phyloP scores from a whole-genome alignment of 345 rosid species.

The Hibiscus trionum region DNA sequence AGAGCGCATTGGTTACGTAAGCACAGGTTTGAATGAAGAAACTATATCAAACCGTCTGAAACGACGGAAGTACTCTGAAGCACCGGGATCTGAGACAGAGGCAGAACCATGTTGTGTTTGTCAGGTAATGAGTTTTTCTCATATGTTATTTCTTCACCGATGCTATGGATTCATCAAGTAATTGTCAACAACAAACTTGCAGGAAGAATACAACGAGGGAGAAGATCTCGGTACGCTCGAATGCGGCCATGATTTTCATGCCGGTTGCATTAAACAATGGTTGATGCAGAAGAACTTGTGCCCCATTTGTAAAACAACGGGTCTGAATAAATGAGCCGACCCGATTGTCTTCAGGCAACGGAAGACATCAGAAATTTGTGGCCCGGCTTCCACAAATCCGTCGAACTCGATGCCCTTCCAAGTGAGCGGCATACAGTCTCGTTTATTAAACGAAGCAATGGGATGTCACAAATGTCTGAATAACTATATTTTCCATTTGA shows the following conservation, averaged over 20 bases:
- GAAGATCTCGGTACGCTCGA: conserved; percentile 60
- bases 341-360: not conserved
- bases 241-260: conserved; percentile 73
- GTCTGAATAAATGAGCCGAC: conserved; percentile 34
- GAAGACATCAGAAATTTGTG: not conserved
- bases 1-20: conserved; percentile 88
- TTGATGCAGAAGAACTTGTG: conserved; percentile 72
- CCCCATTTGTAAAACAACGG: conserved; percentile 80
- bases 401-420: conserved; percentile 1
- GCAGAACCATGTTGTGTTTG: conserved; percentile 83
- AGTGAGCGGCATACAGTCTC: conserved; percentile 6
- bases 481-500: not conserved
- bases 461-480: conserved; percentile 10
- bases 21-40: conserved; percentile 77
- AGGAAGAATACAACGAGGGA: conserved; percentile 67
- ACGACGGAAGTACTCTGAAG: conserved; percentile 28
- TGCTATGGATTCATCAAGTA: not conserved
- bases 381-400: conserved; percentile 9
- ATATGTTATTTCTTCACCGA: not conserved
- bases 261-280: conserved; percentile 68
- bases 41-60: conserved; percentile 40
- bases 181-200: conserved; percentile 9
- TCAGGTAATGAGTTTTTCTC: conserved; percentile 45
- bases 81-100: conserved; percentile 26
- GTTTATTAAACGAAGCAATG: not conserved